Percentiles rank a stretch among this genome's conserved stretches.
phyloP scores from a whole-genome alignment of 164 flowering plant species.

The Tinospora cordifolia region DNA sequence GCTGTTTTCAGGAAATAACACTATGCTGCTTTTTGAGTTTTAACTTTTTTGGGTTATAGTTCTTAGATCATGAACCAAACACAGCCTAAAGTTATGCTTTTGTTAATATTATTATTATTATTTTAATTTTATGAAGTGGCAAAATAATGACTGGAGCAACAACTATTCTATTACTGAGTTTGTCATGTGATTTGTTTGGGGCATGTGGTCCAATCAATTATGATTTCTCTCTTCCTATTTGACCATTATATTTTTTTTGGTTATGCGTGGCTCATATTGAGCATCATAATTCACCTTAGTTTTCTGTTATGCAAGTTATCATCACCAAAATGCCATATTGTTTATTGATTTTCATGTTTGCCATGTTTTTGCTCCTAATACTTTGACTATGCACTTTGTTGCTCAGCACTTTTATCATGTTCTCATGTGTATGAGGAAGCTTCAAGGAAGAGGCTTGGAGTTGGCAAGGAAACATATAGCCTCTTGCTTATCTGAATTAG shows the following conservation, averaged over 20 bases:
- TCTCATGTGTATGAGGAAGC: constrained; percentile 63
- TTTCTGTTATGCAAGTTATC: neutral
- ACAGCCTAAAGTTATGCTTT: too few relatives aligned
- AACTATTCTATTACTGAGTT: neutral
- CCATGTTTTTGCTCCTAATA: too few relatives aligned
- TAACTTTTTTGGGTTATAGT: too few relatives aligned
- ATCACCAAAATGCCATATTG: neutral
- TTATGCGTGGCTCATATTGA: neutral
- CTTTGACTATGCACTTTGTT: constrained; percentile 2
- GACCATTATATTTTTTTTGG: neutral
- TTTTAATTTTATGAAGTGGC: neutral
- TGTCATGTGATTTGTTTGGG: neutral
- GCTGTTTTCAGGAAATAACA: too few relatives aligned
- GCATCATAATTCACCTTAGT: neutral
- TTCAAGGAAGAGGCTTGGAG: constrained; percentile 93
- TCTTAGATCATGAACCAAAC: too few relatives aligned
- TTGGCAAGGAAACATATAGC: constrained; percentile 83
- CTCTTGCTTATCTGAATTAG: constrained; percentile 65
- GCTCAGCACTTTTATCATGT: constrained; percentile 86
- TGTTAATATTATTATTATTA: too few relatives aligned
- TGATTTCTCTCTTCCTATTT: neutral
- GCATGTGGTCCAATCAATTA: too few relatives aligned
- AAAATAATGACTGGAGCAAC: neutral
- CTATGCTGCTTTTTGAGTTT: too few relatives aligned
- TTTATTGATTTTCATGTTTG: constrained; percentile 35